Percentiles rank a stretch among this genome's conserved stretches.
Evolutionary conservation across 2,329 filamentous ascomycete genomes (phyloP).

Genomic region (Pseudopithomyces maydicus): DNA sequence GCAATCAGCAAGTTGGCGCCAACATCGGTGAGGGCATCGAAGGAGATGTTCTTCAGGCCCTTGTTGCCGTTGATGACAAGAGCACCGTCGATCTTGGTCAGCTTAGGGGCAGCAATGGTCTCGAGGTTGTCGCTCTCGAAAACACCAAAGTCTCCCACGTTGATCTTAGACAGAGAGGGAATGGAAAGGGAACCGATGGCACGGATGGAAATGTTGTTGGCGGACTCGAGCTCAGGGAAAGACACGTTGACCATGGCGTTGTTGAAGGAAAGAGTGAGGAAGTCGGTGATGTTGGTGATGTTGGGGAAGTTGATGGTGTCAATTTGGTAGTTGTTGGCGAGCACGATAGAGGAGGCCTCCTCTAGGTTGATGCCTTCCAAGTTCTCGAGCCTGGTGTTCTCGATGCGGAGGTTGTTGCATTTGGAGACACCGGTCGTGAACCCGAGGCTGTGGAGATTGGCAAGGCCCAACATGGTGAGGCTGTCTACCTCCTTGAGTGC

Average conservation of each 20-base stretch:
- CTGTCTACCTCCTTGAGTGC: conserved; percentile 67
- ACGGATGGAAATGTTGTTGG: conserved; percentile 80
- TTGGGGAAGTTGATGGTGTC: conserved; percentile 77
- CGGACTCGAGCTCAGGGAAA: conserved; percentile 79
- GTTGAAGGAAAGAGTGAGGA: conserved; percentile 80
- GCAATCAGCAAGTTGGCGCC: conserved; percentile 82
- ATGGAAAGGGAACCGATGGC: conserved; percentile 77
- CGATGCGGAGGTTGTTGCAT: conserved; percentile 73
- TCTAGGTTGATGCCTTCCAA: conserved; percentile 82
- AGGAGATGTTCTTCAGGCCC: conserved; percentile 72
- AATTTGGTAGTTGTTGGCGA: conserved; percentile 78
- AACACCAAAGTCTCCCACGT: conserved; percentile 76
- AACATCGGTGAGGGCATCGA: conserved; percentile 70
- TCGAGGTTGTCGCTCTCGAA: conserved; percentile 73
- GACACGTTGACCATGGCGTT: conserved; percentile 70
- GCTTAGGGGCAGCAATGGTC: conserved; percentile 68
- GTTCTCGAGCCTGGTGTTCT: conserved; percentile 81
- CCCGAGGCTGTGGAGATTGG: conserved; percentile 62
- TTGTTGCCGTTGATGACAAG: conserved; percentile 63
- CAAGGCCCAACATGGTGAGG: conserved; percentile 76
- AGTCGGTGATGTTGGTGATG: conserved; percentile 73
- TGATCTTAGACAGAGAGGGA: conserved; percentile 74
- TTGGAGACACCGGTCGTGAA: conserved; percentile 70
- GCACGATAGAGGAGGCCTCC: conserved; percentile 72
- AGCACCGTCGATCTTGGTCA: conserved; percentile 67